These are phyloP conservation scores for Grifola frondosa DNA, from an alignment of 1,284 basidiomycete species.

Conservation along the genomic window DNA sequence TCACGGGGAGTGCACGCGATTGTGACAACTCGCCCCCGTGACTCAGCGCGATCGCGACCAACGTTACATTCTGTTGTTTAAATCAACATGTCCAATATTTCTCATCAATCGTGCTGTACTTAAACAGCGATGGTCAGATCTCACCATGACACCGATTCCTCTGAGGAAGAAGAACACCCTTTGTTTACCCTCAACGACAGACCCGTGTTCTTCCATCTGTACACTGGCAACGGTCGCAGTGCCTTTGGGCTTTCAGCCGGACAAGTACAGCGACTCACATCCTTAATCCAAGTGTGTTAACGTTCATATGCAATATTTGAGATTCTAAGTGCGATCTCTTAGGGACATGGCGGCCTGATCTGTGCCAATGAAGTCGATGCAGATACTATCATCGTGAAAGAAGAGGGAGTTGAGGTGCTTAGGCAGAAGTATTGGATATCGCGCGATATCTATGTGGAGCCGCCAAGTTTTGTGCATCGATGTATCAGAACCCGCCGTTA, in stretches of 20 bases:
- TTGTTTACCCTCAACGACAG: slow-evolving; percentile 8
- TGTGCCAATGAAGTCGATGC: slow-evolving; percentile 5
- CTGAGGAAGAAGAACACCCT: background rate
- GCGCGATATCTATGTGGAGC: slow-evolving; percentile 16
- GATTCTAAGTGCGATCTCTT: background rate
- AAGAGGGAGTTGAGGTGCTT: slow-evolving; percentile 10
- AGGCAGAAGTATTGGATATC: slow-evolving; percentile 7
- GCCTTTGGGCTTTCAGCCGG: background rate
- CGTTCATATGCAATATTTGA: background rate
- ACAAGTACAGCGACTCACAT: background rate
- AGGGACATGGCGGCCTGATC: slow-evolving; percentile 20
- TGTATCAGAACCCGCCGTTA: slow-evolving; percentile 21
- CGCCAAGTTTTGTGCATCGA: slow-evolving; percentile 14
- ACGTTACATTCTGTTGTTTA: no score
- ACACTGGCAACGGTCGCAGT: slow-evolving; percentile 3
- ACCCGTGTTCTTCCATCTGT: slow-evolving; percentile 16
- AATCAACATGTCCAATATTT: no score
- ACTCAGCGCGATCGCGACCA: no score
- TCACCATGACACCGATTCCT: background rate
- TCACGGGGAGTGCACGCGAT: no score
- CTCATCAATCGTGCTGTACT: no score
- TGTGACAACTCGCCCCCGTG: no score
- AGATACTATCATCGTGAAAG: slow-evolving; percentile 20
- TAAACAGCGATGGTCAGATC: background rate
- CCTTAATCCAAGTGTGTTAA: slow-evolving; percentile 10